Evolutionary conservation across 1,284 basidiomycete genomes (phyloP), one percentile per base, ranked within the genome.

Genomic region (Puccinia triticina): DNA sequence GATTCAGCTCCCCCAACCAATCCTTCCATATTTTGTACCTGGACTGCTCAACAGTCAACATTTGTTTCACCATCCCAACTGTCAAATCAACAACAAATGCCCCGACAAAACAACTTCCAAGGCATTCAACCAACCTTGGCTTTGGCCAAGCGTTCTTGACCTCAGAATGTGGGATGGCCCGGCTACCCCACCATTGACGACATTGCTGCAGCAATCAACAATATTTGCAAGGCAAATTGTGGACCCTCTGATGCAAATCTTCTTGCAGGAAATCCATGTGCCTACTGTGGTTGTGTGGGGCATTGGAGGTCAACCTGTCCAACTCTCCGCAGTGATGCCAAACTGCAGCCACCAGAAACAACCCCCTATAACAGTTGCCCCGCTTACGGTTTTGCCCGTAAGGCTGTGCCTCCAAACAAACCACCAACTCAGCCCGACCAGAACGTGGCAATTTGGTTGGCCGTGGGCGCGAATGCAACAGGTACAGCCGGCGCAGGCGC

Each of bases 311-410:
- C n/a, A 10, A 11, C 23, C 1, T 72, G 43, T 23, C 69, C 69
- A 14, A 29, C 29, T 7, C 69, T 72, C 29, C 43, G 69, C 16
- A 48, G 69, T 16, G 69, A 72, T 34, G 48, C 69, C 43, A 48
- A 50, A 11, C 46, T 72, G 21, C 69, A 21, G 46, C 18, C 64
- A 4, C 64, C 64, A 1, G 21, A 43, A 5, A 37, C 2, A 23
- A 2, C 46, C 21, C 34, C 32, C 21, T 7, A n/a, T n/a, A n/a
- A 1, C 11, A 26, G 69, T 72, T 23, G n/a, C 69, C 26, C 69
- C 69, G 69, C 46, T 50, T 72, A n/a, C 69, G 46, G 23, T 50
- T 72, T 48, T 26, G 69, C 69, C 69, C 69, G 48, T 18, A 32
- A 66, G 21, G 64, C 64, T 23, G 37, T 32, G 18, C 64, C 64